Evolutionary conservation across 2,329 filamentous ascomycete genomes (phyloP), one percentile per base, ranked within the genome.

Genomic region (Stachybotrys chartarum): DNA sequence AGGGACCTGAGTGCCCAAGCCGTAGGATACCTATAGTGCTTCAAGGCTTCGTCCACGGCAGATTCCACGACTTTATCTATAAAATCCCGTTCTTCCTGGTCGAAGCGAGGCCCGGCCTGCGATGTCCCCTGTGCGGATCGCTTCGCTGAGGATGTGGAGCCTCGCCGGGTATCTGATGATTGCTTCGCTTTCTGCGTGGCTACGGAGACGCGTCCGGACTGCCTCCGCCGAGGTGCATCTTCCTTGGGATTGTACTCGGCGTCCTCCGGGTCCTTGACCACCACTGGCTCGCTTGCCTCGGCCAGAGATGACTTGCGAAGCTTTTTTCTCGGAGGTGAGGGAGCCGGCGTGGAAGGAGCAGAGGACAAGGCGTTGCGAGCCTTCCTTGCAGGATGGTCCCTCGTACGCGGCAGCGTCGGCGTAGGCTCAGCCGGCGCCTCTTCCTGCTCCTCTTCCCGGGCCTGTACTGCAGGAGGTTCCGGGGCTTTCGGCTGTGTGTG

Each of bases 1-100:
- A 85, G 72, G 14, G 75, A 78, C 54, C 82, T 76, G 57, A 86
- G 72, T 47, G 83, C 82, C 72, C 78, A 86, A 2, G 83, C 84
- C 8, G 83, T 86, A 54, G 82, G 80, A 65, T 82, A 85, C 56
- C 81, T 79, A 58, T 75, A 74, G 63, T 80, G 76, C 57, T 75
- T 71, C 51, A 86, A 67, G 6, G 83, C 83, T 63, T 83, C 76
- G 10, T 83, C 77, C 32, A 85, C 80, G n/a, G 82, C 81, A 35
- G 69, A 64, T 65, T 83, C 79, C 45, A 86, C 73, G 31, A 83
- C 77, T 63, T 72, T 77, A 61, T 79, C 80, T 30, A 75, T 72
- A 39, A 75, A 65, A 45, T 77, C 76, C 58, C 72, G 76, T 58
- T 76, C 72, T 44, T 68, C 63, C 1, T 64, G 60, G 32, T 68